phyloP scores from a whole-genome alignment of 352 stramenopile genomes.

The Globisporangium sylvaticum region DNA sequence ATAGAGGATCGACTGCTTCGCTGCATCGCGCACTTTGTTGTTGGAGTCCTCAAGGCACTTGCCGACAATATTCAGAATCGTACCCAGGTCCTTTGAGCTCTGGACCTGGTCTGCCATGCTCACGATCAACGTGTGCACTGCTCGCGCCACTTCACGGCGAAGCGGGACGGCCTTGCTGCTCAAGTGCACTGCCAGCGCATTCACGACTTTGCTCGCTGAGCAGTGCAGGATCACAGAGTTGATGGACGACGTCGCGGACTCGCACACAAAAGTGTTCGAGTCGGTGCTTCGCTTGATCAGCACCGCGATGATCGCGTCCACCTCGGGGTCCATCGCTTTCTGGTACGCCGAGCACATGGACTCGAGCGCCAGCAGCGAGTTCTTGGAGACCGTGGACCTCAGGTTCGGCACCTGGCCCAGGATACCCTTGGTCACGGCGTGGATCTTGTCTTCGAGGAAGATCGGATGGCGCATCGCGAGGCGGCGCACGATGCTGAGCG shows the following conservation, averaged over 20 bases:
- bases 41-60: constrained; percentile 71
- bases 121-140: constrained; percentile 47
- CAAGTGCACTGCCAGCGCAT: constrained; percentile 35
- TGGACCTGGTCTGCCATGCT: constrained; percentile 30
- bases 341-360: constrained; percentile 45
- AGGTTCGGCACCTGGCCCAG: constrained; percentile 65
- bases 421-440: constrained; percentile 41
- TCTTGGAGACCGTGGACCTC: constrained; percentile 71
- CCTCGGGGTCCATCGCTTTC: constrained; percentile 48
- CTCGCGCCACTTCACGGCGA: constrained; percentile 55
- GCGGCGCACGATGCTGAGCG: constrained; percentile 50
- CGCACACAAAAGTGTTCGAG: constrained; percentile 74
- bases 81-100: constrained; percentile 33
- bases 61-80: constrained; percentile 43
- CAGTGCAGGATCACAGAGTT: constrained; percentile 52
- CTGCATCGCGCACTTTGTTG: constrained; percentile 68
- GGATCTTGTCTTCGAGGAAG: constrained; percentile 44
- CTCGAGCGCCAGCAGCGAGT: constrained; percentile 67
- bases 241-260: constrained; percentile 45
- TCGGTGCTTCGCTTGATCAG: constrained; percentile 65
- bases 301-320: constrained; percentile 54
- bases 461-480: constrained; percentile 46
- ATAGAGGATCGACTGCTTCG: constrained; percentile 60
- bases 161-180: constrained; percentile 48
- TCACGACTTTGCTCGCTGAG: constrained; percentile 42